phyloP scores from a whole-genome alignment of 495 filamentous ascomycete genomes.

The Penicillium arizonense region DNA sequence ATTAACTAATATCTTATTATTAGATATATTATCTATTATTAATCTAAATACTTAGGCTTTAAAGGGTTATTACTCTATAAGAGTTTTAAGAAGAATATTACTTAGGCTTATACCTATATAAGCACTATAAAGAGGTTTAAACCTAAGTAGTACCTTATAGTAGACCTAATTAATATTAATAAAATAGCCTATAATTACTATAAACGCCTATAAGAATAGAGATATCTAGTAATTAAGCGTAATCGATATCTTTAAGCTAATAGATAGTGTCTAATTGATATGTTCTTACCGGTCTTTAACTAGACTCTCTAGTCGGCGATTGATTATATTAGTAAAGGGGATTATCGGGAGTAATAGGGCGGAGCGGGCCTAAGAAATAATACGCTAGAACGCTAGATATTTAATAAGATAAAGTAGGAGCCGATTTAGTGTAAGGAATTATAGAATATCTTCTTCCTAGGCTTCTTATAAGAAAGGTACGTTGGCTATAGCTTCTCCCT shows the following conservation, averaged over 20 bases:
- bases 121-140: conserved; percentile 6
- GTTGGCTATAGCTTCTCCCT: too few relatives aligned
- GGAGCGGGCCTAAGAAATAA: too few relatives aligned
- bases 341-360: too few relatives aligned
- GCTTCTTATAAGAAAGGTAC: conserved; percentile 1
- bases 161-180: conserved; percentile 5
- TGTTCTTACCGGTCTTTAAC: too few relatives aligned
- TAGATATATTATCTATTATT: conserved; percentile 8
- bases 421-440: too few relatives aligned
- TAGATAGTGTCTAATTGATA: too few relatives aligned
- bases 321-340: too few relatives aligned
- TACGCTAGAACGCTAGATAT: too few relatives aligned
- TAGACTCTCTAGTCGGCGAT: too few relatives aligned
- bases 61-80: conserved; percentile 3
- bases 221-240: conserved; percentile 12
- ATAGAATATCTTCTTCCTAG: conserved; percentile 4
- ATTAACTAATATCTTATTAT: conserved; percentile 11
- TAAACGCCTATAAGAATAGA: conserved; percentile 9
- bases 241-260: neutral
- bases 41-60: conserved; percentile 6
- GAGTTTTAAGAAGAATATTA: conserved; percentile 2
- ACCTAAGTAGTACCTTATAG: conserved; percentile 11
- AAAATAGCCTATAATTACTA: neutral
- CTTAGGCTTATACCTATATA: conserved; percentile 9
- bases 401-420: too few relatives aligned